Evolutionary conservation across 208 protist species (phyloP).

Genomic region (Leishmania tropica): DNA sequence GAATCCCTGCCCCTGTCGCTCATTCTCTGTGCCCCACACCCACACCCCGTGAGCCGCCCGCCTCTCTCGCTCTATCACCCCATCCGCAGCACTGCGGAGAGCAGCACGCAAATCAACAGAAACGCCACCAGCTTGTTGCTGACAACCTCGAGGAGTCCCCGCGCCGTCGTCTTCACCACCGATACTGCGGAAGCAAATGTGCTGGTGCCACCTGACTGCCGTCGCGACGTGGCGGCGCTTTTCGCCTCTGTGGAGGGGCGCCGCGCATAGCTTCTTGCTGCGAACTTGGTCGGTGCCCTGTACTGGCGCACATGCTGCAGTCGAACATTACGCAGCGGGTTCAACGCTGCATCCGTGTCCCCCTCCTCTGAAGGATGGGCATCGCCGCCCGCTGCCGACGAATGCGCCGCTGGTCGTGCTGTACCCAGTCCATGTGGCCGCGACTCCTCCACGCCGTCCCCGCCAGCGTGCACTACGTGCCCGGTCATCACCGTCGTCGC

Average conservation of each 20-base stretch:
- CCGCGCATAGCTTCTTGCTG: not conserved
- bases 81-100: conserved; percentile 33
- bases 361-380: not conserved
- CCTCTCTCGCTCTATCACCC: conserved; percentile 2
- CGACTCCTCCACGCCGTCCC: not conserved
- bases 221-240: not conserved
- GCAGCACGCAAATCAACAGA: conserved; percentile 25
- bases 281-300: not conserved
- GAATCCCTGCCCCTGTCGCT: not conserved
- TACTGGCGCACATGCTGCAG: conserved; percentile 11
- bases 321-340: conserved; percentile 24
- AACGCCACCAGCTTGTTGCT: conserved; percentile 27
- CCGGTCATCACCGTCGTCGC: conserved; percentile 14
- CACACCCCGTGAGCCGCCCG: not conserved
- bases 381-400: not conserved
- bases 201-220: not conserved
- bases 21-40: not conserved
- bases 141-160: not conserved
- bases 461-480: conserved; percentile 10
- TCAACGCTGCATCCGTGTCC: not conserved
- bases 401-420: not conserved
- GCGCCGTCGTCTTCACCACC: not conserved
- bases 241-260: not conserved
- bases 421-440: not conserved
- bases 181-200: not conserved